Conservation (phyloP, 2,329 filamentous ascomycete species). For the Tolypocladium endophyticum region DNA sequence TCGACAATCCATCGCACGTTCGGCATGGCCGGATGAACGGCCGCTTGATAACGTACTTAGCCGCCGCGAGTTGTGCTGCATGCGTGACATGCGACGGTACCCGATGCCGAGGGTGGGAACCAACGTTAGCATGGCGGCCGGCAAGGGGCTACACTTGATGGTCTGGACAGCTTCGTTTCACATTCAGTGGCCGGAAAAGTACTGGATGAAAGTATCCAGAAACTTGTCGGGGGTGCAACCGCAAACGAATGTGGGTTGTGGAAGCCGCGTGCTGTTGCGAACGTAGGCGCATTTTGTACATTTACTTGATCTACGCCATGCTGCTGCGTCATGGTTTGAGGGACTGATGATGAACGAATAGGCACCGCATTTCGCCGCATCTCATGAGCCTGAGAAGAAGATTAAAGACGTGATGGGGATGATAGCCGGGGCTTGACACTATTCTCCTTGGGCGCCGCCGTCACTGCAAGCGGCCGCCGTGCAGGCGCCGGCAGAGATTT, state of each 20-base stretch:
- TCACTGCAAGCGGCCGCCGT: neutral
- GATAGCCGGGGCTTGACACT: neutral
- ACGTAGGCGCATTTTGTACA: neutral
- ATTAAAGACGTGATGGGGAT: neutral
- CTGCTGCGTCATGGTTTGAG: neutral
- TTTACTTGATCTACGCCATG: too few species aligned
- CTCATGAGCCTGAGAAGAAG: neutral
- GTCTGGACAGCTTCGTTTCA: neutral
- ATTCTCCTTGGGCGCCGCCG: neutral
- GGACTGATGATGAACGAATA: too few species aligned
- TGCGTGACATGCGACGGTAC: neutral
- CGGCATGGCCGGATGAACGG: neutral
- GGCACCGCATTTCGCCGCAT: too few species aligned
- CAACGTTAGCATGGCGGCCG: neutral
- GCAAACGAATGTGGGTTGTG: neutral
- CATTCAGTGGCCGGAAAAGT: neutral
- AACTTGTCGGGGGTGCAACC: neutral
- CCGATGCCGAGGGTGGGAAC: neutral
- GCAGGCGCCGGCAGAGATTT: neutral
- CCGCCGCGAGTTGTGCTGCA: neutral
- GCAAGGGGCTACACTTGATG: neutral
- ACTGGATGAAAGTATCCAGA: neutral
- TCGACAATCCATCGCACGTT: neutral
- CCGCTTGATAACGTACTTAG: neutral
- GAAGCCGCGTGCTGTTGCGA: neutral